A percentile compares a stretch with the other conserved stretches of the same genome.
Evolutionary conservation across 2,329 filamentous ascomycete species (phyloP).

Genomic region (Fusarium mundagurra): DNA sequence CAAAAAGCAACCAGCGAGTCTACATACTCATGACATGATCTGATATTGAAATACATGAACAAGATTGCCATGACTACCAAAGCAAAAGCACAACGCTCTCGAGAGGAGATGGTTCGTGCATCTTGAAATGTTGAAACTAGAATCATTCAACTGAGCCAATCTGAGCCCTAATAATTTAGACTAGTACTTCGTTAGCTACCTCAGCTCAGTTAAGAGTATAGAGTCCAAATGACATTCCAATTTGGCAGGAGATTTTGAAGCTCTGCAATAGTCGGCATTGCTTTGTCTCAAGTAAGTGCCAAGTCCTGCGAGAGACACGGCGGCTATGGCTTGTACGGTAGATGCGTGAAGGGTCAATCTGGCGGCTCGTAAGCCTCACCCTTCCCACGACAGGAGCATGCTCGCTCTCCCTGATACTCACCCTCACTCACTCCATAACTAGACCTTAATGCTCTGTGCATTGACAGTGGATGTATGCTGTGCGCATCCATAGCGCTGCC

Average conservation of each 20-base stretch:
- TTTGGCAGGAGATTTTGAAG: not conserved
- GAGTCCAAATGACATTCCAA: not conserved
- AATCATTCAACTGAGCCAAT: not conserved
- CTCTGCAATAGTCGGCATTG: not conserved
- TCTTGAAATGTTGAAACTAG: not conserved
- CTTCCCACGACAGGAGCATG: not conserved
- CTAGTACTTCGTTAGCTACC: not conserved
- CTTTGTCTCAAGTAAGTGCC: not conserved
- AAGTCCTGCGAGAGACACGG: not conserved
- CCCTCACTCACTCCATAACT: not conserved
- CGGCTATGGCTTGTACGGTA: not conserved
- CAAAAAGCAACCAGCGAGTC: not conserved
- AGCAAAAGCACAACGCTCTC: not conserved
- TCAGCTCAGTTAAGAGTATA: not conserved
- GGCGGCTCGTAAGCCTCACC: conserved; percentile 1
- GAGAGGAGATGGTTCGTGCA: not conserved
- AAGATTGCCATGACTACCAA: not conserved
- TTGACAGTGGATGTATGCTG: not conserved
- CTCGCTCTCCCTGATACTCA: not conserved
- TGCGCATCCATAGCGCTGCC: not conserved
- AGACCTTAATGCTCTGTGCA: not conserved
- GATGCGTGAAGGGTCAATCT: not conserved
- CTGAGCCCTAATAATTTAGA: not conserved
- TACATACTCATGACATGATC: conserved; percentile 16
- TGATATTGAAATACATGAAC: conserved; percentile 2